A percentile compares a stretch with the other conserved stretches of the same genome.
phyloP scores from a whole-genome alignment of 1,284 basidiomycete species.

The Termitomyces sp. region DNA sequence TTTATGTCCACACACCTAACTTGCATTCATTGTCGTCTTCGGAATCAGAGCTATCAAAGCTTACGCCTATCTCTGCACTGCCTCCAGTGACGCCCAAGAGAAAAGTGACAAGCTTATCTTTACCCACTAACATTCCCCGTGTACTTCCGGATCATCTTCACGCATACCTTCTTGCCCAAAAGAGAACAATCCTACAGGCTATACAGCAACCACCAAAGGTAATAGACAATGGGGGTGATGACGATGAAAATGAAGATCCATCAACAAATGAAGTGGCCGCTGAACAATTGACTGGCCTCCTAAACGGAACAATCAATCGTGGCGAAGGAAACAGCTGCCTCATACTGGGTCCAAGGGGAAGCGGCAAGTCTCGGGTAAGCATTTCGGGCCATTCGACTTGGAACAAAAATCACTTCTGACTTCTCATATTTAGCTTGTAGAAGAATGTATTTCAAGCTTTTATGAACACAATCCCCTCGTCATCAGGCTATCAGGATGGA shows the following conservation, averaged over 20 bases:
- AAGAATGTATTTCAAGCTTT: slow-evolving; percentile 45
- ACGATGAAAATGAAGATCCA: slow-evolving; percentile 24
- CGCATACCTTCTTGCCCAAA: slow-evolving; percentile 48
- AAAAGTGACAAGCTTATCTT: slow-evolving; percentile 3
- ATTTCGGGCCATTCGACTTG: not conserved
- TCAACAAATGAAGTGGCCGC: slow-evolving; percentile 46
- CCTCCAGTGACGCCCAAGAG: slow-evolving; percentile 8
- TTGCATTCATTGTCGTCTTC: not conserved
- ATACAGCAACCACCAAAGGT: slow-evolving; percentile 31
- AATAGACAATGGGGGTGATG: slow-evolving; percentile 14
- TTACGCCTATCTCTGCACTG: not conserved
- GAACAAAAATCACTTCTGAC: slow-evolving; percentile 6
- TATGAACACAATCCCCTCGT: slow-evolving; percentile 52
- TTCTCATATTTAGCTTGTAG: slow-evolving; percentile 44
- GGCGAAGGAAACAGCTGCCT: slow-evolving; percentile 91
- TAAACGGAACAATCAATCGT: slow-evolving; percentile 68
- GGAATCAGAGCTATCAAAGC: not conserved
- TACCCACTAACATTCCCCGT: slow-evolving; percentile 18
- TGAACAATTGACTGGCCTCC: slow-evolving; percentile 54
- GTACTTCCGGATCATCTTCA: slow-evolving; percentile 32
- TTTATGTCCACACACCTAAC: too few relatives aligned
- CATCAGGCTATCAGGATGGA: slow-evolving; percentile 80
- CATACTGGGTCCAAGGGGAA: slow-evolving; percentile 76
- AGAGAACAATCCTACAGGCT: slow-evolving; percentile 49
- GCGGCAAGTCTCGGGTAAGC: slow-evolving; percentile 78